Evolutionary conservation across 2,329 filamentous ascomycete species (phyloP), one percentile per base, ranked within the genome.

Genomic region (Colletotrichum scovillei): DNA sequence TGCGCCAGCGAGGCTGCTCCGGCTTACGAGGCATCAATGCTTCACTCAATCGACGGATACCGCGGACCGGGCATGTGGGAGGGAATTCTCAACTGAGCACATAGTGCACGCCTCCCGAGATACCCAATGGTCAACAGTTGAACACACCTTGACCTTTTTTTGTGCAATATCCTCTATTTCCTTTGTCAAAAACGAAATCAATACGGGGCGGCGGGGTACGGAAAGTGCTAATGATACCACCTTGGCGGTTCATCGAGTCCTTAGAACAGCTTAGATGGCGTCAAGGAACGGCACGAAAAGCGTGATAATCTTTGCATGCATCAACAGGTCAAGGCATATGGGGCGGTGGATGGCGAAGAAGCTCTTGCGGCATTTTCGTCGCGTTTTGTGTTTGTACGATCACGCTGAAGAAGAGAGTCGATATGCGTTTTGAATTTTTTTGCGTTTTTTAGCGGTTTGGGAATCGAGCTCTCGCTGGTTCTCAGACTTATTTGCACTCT

Each of bases 21-120:
- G 73, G 81, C 84, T 53, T 87, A 87, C 78, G 82, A 83, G 74
- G 84, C 86, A 73, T 81, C 85, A 56, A 80, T 84, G 26, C 80
- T 87, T 56, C 88, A 90, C 76, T 85, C 85, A 55, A 83, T 88
- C 70, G 87, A 85, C 72, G 88, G 82, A 59, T 81, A 87, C 38
- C 86, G 86, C 56, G 90, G 89, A 46, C 88, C 89, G 52, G 90
- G 91, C 65, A 92, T 93, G 90, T 93, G 92, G 91, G 86, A 89
- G 72, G 89, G 88, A 68, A 90, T 93, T 75, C 83, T 93, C 75
- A 87, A 88, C 79, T 90, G 84, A 67, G 49, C 57, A 82, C 70
- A 9, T 28, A 24, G 63, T 60, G 55, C 49, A 32, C 28, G 26
- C 35, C 49, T 38, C 56, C 12, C 62, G n/a, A 69, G 56, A 73